phyloP scores from a whole-genome alignment of 2,329 filamentous ascomycete genomes.

The Aspergillus jensenii region DNA sequence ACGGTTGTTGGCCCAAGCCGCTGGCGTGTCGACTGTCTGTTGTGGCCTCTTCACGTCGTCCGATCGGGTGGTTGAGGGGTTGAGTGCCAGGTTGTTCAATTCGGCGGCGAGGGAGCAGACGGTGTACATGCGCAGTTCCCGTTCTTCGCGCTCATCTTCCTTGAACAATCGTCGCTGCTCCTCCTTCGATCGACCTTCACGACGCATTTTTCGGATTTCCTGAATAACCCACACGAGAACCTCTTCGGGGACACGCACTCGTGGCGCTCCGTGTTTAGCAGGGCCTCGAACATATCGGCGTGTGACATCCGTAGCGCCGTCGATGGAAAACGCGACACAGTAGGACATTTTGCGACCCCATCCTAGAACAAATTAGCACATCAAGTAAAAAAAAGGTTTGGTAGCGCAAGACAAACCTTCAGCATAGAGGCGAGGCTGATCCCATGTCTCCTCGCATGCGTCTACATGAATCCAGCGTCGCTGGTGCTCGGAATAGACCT shows the following conservation, averaged over 20 bases:
- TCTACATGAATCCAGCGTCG: conserved; percentile 97
- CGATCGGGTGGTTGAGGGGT: conserved; percentile 22
- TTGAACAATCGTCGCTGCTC: conserved; percentile 58
- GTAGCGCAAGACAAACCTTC: conserved; percentile 59
- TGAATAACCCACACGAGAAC: conserved; percentile 88
- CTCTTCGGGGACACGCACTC: conserved; percentile 80
- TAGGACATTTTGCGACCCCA: conserved; percentile 98
- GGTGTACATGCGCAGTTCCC: conserved; percentile 46
- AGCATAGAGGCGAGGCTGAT: conserved; percentile 86
- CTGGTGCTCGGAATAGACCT: conserved; percentile 92
- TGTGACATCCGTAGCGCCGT: conserved; percentile 71
- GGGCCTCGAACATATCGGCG: conserved; percentile 60
- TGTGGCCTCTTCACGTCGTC: conserved; percentile 45
- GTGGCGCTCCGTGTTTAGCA: conserved; percentile 63
- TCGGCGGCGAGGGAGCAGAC: conserved; percentile 46
- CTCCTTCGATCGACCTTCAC: conserved; percentile 75
- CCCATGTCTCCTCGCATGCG: conserved; percentile 91
- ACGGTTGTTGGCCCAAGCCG: conserved; percentile 32
- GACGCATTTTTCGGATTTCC: conserved; percentile 82
- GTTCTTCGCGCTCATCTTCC: conserved; percentile 51
- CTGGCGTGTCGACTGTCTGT: conserved; percentile 33
- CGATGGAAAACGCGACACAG: conserved; percentile 93
- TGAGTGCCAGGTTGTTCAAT: conserved; percentile 42
- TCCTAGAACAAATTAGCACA: conserved; percentile 46
- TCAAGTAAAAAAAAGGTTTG: conserved; percentile 1